These are phyloP conservation scores for Sphaerulina populicola DNA, from an alignment of 2,329 filamentous ascomycete species.

Conservation along the genomic window DNA sequence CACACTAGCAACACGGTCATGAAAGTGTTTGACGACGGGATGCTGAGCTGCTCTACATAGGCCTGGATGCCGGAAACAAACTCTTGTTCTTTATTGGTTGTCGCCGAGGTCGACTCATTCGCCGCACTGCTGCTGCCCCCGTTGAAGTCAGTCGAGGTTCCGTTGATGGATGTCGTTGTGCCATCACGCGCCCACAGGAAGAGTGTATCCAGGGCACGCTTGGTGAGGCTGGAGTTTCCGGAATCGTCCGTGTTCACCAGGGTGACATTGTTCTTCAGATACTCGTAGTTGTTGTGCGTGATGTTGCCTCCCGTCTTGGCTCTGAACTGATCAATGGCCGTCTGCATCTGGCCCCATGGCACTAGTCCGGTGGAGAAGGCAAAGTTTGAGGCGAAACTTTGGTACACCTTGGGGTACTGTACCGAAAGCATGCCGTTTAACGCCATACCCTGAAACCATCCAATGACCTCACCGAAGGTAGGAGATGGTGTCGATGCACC, in stretches of 20 bases:
- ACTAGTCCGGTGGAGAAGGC: conserved; percentile 81
- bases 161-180: conserved; percentile 36
- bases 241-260: conserved; percentile 60
- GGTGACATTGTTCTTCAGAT: conserved; percentile 69
- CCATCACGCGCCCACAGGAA: conserved; percentile 29
- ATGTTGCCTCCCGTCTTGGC: conserved; percentile 74
- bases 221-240: conserved; percentile 28
- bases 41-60: conserved; percentile 72
- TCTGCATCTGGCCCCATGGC: conserved; percentile 72
- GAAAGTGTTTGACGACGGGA: conserved; percentile 85
- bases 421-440: conserved; percentile 96
- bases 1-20: conserved; percentile 90
- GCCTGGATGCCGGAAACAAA: conserved; percentile 68
- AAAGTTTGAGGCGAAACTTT: conserved; percentile 86
- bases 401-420: conserved; percentile 76
- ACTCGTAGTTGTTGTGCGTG: conserved; percentile 66
- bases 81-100: conserved; percentile 42
- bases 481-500: conserved; percentile 64
- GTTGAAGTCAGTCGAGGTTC: conserved; percentile 30
- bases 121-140: conserved; percentile 19
- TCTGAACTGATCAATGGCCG: conserved; percentile 76
- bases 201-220: conserved; percentile 23
- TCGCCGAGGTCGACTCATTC: conserved; percentile 22
- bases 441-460: conserved; percentile 88
- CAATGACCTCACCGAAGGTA: conserved; percentile 74